Evolutionary conservation across 495 filamentous ascomycete genomes (phyloP), one percentile per base, ranked within the genome.

Genomic region (Tetracladium marchalianum): DNA sequence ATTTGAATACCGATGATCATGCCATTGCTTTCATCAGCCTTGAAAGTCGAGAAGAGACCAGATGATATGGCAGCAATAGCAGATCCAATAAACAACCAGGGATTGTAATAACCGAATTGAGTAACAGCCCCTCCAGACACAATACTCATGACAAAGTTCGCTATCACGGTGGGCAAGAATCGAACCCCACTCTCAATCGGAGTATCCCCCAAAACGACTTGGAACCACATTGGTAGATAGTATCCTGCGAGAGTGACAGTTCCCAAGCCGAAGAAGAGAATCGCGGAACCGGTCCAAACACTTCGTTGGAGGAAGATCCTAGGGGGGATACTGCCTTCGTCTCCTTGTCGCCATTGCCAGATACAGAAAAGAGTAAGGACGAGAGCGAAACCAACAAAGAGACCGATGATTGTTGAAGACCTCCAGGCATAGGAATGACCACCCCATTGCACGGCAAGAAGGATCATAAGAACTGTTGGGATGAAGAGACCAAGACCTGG

Each of bases 391-490:
- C 31, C 31, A 16, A 44, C 17, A 2, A n/a, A n/a, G 41, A 12
- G 67, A 1, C 72, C 72, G 42, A 89, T 83, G 51, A 90, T 78
- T 11, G 76, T 76, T 39, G 67, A 76, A 48, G 68, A 69, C 38
- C 51, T 57, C 87, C 87, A 93, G 0, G 63, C 50, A 49, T 90
- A 84, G 18, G 64, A 72, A 0, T 71, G 73, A 4, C 87, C 87
- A 38, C 85, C 87, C 87, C 87, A 95, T 58, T 92, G 86, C 13
- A 95, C 66, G 0, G 88, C 88, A 0, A 95, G 68, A n/a, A 93
- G 60, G 1, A 87, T 61, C 48, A 72, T 80, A 53, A 90, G 68
- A 24, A 92, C 74, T 11, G 68, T 72, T 2, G 84, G 11, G 31
- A 52, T 38, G 11, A 44, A 10, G 12, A 44, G 10, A 9, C 39